Percentiles rank a stretch among this genome's conserved stretches.
Conservation (phyloP, 495 filamentous ascomycete genomes). For the Polyplosphaeria fusca region DNA sequence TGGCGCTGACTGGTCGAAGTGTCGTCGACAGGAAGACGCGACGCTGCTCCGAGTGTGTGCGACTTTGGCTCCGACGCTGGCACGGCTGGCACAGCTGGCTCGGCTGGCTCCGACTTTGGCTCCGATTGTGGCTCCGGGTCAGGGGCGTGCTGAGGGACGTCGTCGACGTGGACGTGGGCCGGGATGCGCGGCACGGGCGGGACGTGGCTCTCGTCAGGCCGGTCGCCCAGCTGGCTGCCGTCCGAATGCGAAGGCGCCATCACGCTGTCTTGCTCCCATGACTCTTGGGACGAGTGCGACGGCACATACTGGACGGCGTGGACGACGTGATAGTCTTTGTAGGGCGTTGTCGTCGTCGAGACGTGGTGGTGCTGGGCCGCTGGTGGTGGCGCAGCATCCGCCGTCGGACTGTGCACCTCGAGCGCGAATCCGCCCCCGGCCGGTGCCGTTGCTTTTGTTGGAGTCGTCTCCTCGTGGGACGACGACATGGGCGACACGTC, state of each 20-base stretch:
- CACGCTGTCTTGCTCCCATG: constrained; percentile 29
- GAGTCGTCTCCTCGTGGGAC: constrained; percentile 10
- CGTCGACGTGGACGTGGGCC: neutral
- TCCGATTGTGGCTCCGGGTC: neutral
- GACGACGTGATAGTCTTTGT: constrained; percentile 27
- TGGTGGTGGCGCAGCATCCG: constrained; percentile 8
- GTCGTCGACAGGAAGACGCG: neutral
- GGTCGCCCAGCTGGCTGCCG: constrained; percentile 21
- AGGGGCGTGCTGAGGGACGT: neutral
- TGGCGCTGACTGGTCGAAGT: neutral
- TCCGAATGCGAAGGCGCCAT: constrained; percentile 25
- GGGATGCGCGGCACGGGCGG: constrained; percentile 16
- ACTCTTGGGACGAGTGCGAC: constrained; percentile 25
- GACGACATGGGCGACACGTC: constrained; percentile 29
- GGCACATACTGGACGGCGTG: constrained; percentile 27
- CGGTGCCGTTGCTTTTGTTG: constrained; percentile 9
- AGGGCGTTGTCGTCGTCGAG: constrained; percentile 11
- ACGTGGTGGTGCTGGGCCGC: constrained; percentile 2
- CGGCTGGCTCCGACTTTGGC: too few relatives aligned
- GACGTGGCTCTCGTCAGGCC: constrained; percentile 2
- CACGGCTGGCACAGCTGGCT: neutral
- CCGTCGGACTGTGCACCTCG: neutral
- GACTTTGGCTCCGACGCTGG: neutral
- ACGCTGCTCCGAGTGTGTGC: neutral
- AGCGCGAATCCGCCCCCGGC: neutral